phyloP scores from a whole-genome alignment of 805 yeast species.

The Candida palmyrensis region DNA sequence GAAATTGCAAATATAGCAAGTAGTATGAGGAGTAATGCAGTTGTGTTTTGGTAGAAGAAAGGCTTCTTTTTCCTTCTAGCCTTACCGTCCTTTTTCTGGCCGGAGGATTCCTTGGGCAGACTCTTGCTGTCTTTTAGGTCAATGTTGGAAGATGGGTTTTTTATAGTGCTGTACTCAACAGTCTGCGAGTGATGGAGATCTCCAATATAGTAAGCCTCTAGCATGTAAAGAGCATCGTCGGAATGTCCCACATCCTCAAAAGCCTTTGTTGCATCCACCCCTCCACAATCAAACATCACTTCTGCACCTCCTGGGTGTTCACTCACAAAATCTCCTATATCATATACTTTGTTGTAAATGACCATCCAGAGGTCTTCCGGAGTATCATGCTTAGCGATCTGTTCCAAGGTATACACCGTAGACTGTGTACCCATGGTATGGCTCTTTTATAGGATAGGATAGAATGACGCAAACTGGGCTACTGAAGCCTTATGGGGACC shows the following conservation, averaged over 20 bases:
- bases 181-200: slow-evolving; percentile 16
- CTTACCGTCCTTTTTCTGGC: slow-evolving; percentile 7
- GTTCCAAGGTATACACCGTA: slow-evolving; percentile 23
- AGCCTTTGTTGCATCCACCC: slow-evolving; percentile 66
- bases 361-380: slow-evolving; percentile 82
- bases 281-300: slow-evolving; percentile 77
- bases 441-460: background rate
- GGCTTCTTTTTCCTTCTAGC: slow-evolving; percentile 4
- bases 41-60: background rate
- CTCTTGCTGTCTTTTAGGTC: no score
- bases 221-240: slow-evolving; percentile 27
- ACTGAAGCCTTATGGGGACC: no score
- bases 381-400: slow-evolving; percentile 68
- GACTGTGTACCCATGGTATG: slow-evolving; percentile 2
- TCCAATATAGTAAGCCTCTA: slow-evolving; percentile 25
- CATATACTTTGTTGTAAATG: slow-evolving; percentile 74
- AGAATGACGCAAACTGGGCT: no score
- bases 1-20: slow-evolving; percentile 12
- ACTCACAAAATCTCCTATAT: slow-evolving; percentile 62
- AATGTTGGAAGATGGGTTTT: slow-evolving; percentile 7
- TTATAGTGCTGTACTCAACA: slow-evolving; percentile 9
- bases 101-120: no score
- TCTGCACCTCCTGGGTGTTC: slow-evolving; percentile 78
- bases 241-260: slow-evolving; percentile 46
- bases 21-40: slow-evolving; percentile 6